Percentiles rank a stretch among this genome's conserved stretches.
Evolutionary conservation across 805 yeast genomes (phyloP).

Genomic region (Metschnikowia vanudenii): DNA sequence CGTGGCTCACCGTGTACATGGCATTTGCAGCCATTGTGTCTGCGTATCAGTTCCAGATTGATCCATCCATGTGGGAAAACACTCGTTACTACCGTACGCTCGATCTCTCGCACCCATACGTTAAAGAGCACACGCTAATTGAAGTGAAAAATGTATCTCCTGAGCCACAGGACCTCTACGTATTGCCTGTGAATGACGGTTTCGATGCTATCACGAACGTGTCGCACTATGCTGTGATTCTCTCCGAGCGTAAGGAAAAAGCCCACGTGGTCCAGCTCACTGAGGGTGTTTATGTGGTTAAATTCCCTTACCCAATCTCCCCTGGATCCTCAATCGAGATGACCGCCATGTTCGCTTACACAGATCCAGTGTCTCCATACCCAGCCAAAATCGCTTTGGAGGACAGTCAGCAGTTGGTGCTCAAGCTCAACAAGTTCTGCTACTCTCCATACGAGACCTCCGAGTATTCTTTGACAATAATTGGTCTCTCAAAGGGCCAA

Average conservation of each 20-base stretch:
- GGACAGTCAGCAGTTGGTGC: conserved; percentile 59
- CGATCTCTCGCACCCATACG: conserved; percentile 66
- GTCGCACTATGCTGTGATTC: conserved; percentile 43
- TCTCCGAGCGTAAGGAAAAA: conserved; percentile 27
- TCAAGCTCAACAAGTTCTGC: conserved; percentile 54
- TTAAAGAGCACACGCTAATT: conserved; percentile 58
- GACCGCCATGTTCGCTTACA: conserved; percentile 47
- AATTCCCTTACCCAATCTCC: conserved; percentile 63
- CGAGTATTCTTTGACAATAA: conserved; percentile 42
- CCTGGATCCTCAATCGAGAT: conserved; percentile 57
- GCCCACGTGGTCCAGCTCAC: conserved; percentile 23
- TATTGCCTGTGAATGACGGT: conserved; percentile 54
- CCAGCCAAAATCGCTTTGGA: conserved; percentile 63
- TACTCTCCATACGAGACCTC: conserved; percentile 61
- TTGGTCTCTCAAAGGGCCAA: conserved; percentile 47
- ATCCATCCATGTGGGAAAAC: conserved; percentile 51
- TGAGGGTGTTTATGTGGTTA: conserved; percentile 39
- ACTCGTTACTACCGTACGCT: conserved; percentile 51
- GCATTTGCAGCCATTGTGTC: conserved; percentile 11
- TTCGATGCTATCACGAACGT: conserved; percentile 40
- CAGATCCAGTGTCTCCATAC: conserved; percentile 51
- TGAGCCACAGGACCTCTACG: conserved; percentile 55
- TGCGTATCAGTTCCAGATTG: conserved; percentile 10
- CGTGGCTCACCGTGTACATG: conserved; percentile 14
- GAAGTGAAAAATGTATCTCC: conserved; percentile 57